These are phyloP conservation scores for Eimeria zaria DNA, from an alignment of 169 alveolate species.

Conservation along the genomic window DNA sequence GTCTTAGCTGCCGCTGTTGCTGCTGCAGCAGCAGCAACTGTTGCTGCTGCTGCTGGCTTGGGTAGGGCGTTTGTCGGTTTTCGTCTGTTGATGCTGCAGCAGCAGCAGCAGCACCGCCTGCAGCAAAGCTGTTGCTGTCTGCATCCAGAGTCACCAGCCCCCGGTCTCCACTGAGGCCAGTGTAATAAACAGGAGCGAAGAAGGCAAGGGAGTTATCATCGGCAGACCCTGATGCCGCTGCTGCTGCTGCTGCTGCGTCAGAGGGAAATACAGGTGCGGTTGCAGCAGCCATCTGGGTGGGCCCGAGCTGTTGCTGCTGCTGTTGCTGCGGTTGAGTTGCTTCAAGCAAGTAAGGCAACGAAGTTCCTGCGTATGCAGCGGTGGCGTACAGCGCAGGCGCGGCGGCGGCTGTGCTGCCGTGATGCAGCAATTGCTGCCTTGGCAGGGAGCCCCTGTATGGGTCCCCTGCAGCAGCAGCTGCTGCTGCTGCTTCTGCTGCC, in stretches of 20 bases:
- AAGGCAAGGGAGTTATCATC: slow-evolving; percentile 37
- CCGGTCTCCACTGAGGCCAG: slow-evolving; percentile 75
- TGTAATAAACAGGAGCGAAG: slow-evolving; percentile 62
- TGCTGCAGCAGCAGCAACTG: slow-evolving; percentile 41
- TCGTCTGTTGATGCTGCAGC: background rate
- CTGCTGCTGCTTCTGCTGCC: background rate
- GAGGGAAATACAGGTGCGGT: slow-evolving; percentile 35
- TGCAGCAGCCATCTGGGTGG: background rate
- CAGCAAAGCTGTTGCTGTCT: slow-evolving; percentile 34
- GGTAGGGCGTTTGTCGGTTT: background rate
- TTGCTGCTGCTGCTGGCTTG: slow-evolving; percentile 33
- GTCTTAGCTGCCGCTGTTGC: slow-evolving; percentile 8
- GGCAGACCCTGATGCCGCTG: slow-evolving; percentile 35
- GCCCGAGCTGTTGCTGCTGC: background rate
- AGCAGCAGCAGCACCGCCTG: slow-evolving; percentile 12
- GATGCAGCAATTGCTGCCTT: background rate
- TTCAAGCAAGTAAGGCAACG: slow-evolving; percentile 21
- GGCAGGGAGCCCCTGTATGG: slow-evolving; percentile 23
- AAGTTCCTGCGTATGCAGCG: background rate
- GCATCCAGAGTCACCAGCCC: slow-evolving; percentile 46
- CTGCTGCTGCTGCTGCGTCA: slow-evolving; percentile 72
- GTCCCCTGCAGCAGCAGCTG: background rate
- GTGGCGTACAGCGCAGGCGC: slow-evolving; percentile 6
- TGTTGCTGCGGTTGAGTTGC: slow-evolving; percentile 13
- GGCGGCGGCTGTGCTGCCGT: background rate